Evolutionary conservation across 768 basidiomycete species (phyloP).

Genomic region (Panus rudis): DNA sequence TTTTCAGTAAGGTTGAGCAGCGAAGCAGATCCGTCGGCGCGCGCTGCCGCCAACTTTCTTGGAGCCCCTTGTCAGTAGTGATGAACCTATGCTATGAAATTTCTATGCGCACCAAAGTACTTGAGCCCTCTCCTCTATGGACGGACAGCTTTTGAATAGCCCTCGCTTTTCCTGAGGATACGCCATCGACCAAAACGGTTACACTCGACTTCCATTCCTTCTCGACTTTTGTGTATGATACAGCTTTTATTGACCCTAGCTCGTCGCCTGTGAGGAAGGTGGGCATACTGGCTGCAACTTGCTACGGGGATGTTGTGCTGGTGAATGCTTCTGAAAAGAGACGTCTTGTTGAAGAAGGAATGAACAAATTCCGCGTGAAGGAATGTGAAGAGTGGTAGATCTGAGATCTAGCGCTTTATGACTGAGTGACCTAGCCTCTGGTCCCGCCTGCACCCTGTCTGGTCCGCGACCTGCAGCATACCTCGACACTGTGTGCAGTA

Average conservation of each 20-base stretch:
- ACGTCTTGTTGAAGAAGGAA: no score
- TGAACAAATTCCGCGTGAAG: neutral
- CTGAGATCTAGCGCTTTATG: constrained; percentile 2
- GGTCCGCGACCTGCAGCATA: neutral
- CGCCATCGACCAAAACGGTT: constrained; percentile 29
- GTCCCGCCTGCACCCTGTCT: neutral
- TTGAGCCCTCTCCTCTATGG: constrained; percentile 2
- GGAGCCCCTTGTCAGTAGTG: constrained; percentile 10
- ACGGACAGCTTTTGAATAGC: constrained; percentile 35
- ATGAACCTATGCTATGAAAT: neutral
- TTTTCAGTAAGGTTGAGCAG: constrained; percentile 35
- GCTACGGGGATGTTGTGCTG: neutral
- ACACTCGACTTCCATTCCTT: constrained; percentile 26
- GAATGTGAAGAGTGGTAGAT: no score
- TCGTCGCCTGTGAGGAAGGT: constrained; percentile 74
- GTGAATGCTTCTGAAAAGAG: neutral
- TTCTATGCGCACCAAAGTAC: constrained; percentile 14
- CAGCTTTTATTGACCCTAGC: constrained; percentile 64
- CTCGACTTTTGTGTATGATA: constrained; percentile 33
- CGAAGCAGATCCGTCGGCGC: constrained; percentile 49
- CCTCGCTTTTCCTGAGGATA: constrained; percentile 22
- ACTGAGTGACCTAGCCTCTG: no score
- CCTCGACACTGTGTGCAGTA: neutral
- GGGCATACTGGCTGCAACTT: constrained; percentile 37
- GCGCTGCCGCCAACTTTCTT: constrained; percentile 64